Conservation (phyloP, 1,284 basidiomycete genomes). For the Heliocybe sulcata region DNA sequence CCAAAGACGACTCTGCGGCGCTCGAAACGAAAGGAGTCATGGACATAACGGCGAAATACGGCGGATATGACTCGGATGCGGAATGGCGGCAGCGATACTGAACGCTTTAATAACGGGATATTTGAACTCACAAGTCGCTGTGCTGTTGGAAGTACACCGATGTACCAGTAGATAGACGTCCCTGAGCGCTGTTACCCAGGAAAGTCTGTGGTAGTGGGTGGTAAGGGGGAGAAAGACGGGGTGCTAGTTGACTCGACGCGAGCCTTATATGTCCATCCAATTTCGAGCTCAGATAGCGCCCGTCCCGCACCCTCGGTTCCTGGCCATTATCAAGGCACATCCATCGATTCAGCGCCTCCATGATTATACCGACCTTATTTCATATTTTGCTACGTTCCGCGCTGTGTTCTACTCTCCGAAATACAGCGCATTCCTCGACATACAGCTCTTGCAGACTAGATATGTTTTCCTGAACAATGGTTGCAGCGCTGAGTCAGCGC, state of each 20-base stretch:
- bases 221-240: conserved; percentile 9
- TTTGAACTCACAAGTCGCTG: conserved; percentile 18
- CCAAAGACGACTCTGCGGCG: background rate
- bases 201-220: conserved; percentile 10
- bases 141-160: conserved; percentile 5
- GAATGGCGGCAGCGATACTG: conserved; percentile 20
- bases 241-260: conserved; percentile 10
- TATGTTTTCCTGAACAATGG: background rate
- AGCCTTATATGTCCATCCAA: background rate
- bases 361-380: background rate
- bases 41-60: background rate
- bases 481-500: background rate
- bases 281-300: conserved; percentile 15
- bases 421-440: background rate
- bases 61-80: conserved; percentile 6
- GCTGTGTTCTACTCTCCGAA: background rate
- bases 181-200: conserved; percentile 13
- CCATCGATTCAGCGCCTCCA: background rate
- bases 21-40: conserved; percentile 1
- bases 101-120: conserved; percentile 20
- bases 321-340: background rate
- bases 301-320: background rate
- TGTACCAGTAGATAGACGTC: conserved; percentile 12
- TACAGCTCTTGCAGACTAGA: background rate
- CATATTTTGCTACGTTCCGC: background rate